Evolutionary conservation across 73 alveolate genomes (phyloP).

Genomic region (Blepharisma japonicum): DNA sequence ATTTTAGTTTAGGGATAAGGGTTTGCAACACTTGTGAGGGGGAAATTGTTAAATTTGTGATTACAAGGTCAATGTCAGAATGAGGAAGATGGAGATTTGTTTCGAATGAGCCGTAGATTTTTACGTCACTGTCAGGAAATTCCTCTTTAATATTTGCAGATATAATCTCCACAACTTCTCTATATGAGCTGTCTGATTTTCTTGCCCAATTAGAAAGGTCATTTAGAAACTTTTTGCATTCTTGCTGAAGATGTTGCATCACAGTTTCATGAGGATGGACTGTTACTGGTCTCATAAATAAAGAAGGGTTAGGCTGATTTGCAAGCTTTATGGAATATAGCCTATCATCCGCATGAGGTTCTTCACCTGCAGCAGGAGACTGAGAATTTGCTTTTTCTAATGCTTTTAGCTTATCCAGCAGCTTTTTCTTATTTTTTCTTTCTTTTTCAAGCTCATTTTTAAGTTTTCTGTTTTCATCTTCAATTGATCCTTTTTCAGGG

Average conservation of each 20-base stretch:
- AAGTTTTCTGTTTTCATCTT: too few species aligned
- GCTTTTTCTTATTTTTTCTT: too few species aligned
- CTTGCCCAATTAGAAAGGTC: not conserved
- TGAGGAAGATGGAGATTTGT: slow-evolving; percentile 9
- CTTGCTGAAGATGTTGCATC: not conserved
- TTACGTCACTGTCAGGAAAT: slow-evolving; percentile 12
- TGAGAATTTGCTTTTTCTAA: too few species aligned
- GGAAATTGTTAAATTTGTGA: not conserved
- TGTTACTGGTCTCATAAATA: not conserved
- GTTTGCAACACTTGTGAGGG: not conserved
- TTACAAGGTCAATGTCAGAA: slow-evolving; percentile 21
- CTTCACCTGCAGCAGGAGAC: too few species aligned
- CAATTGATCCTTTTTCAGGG: too few species aligned
- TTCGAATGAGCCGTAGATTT: slow-evolving; percentile 17
- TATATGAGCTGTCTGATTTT: not conserved
- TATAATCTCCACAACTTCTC: not conserved
- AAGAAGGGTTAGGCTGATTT: not conserved
- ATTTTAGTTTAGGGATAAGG: not conserved
- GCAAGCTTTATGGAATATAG: not conserved
- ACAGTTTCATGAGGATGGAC: not conserved
- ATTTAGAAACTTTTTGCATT: not conserved
- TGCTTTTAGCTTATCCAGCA: too few species aligned
- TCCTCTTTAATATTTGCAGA: not conserved
- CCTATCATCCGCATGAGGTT: too few species aligned
- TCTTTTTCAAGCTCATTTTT: too few species aligned